These are phyloP conservation scores for Celoporthe dispersa DNA, from an alignment of 2,329 filamentous ascomycete genomes.

Conservation along the genomic window DNA sequence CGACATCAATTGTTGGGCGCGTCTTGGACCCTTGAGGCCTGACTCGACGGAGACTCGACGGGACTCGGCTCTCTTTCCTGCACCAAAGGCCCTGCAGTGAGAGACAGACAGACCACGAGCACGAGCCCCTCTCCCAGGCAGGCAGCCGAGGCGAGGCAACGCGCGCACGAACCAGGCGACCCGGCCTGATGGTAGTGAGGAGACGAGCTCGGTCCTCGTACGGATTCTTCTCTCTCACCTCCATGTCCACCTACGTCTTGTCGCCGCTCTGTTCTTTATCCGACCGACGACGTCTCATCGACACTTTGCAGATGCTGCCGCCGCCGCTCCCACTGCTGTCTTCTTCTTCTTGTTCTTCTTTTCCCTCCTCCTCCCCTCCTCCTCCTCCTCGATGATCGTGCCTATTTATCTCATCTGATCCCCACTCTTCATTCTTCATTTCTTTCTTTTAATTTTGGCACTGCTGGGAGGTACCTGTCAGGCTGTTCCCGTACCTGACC, in stretches of 20 bases:
- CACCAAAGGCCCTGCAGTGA: too few species aligned
- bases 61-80: constrained; percentile 6
- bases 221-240: background rate
- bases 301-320: background rate
- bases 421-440: background rate
- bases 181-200: constrained; percentile 19
- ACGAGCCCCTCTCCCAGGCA: background rate
- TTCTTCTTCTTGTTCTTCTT: background rate
- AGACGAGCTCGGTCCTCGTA: constrained; percentile 4
- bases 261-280: constrained; percentile 1
- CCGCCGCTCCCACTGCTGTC: background rate
- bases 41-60: constrained; percentile 1
- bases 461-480: constrained; percentile 1
- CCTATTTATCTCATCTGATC: constrained; percentile 2
- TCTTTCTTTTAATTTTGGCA: constrained; percentile 7
- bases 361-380: background rate
- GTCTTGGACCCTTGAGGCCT: background rate
- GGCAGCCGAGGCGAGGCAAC: background rate
- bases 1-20: background rate
- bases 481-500: constrained; percentile 10
- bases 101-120: background rate
- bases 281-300: background rate
- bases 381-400: background rate
- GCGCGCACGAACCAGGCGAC: constrained; percentile 8
- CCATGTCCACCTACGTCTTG: background rate